A percentile compares a stretch with the other conserved stretches of the same genome.
Evolutionary conservation across 192 early-diverging fungal genomes (phyloP).

Genomic region (Coemansia guatemalensis): DNA sequence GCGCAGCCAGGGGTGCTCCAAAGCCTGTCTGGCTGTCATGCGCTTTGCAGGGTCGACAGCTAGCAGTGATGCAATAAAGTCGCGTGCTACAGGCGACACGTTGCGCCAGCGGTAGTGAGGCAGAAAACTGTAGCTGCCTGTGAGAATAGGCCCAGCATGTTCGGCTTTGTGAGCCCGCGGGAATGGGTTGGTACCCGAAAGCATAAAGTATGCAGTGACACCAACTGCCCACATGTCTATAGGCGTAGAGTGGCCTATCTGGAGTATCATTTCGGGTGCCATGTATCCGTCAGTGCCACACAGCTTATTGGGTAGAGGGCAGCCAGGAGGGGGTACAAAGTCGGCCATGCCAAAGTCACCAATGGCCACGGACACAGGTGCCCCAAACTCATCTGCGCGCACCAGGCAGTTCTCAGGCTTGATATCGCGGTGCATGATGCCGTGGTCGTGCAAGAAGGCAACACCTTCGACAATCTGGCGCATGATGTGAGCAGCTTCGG

Average conservation of each 20-base stretch:
- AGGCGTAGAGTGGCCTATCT: slow-evolving; percentile 65
- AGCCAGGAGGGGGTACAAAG: slow-evolving; percentile 53
- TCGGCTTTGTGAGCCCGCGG: slow-evolving; percentile 51
- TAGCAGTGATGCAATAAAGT: slow-evolving; percentile 72
- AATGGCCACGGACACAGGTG: slow-evolving; percentile 58
- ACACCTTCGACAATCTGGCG: slow-evolving; percentile 76
- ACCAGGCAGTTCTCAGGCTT: slow-evolving; percentile 83
- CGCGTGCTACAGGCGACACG: slow-evolving; percentile 60
- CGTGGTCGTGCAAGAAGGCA: slow-evolving; percentile 79
- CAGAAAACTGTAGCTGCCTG: slow-evolving; percentile 64
- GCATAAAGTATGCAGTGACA: slow-evolving; percentile 72
- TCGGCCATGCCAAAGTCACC: slow-evolving; percentile 82
- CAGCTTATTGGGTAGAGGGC: slow-evolving; percentile 62
- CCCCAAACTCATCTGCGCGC: slow-evolving; percentile 43
- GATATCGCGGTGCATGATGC: slow-evolving; percentile 82
- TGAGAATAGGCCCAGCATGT: slow-evolving; percentile 62
- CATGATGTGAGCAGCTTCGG: slow-evolving; percentile 79
- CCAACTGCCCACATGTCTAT: slow-evolving; percentile 85
- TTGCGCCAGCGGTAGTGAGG: slow-evolving; percentile 63
- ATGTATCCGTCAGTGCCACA: slow-evolving; percentile 85
- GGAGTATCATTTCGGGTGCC: slow-evolving; percentile 58
- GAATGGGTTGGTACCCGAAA: slow-evolving; percentile 75
- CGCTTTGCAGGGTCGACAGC: slow-evolving; percentile 65
- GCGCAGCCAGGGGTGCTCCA: slow-evolving; percentile 76
- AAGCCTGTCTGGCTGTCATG: slow-evolving; percentile 72